Evolutionary conservation across 202 grass and related monocot species (phyloP).

Genomic region (Zoysia matrella): DNA sequence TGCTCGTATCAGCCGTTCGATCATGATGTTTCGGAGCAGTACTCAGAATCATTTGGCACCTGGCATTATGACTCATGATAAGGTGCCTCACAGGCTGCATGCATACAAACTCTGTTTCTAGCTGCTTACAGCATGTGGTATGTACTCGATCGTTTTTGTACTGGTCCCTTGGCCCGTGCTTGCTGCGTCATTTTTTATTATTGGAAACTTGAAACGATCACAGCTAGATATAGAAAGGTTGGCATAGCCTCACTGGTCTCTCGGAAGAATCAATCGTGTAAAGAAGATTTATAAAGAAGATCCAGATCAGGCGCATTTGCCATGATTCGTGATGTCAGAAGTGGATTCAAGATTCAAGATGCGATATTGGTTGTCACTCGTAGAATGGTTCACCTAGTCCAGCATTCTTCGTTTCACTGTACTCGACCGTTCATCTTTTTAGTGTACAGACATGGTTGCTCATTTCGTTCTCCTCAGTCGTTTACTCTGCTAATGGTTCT

Average conservation of each 20-base stretch:
- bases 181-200: background rate
- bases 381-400: no score
- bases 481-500: no score
- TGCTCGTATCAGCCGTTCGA: slow-evolving; percentile 16
- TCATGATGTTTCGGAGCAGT: slow-evolving; percentile 28
- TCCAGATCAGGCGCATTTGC: no score
- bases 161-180: slow-evolving; percentile 19
- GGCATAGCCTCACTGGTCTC: background rate
- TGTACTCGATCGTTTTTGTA: background rate
- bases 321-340: no score
- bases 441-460: no score
- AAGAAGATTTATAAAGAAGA: no score
- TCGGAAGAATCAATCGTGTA: background rate
- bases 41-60: slow-evolving; percentile 34
- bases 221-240: background rate
- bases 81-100: slow-evolving; percentile 35
- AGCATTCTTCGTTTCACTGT: no score
- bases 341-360: no score
- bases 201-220: background rate
- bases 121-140: background rate
- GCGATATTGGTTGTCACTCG: no score
- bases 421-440: no score
- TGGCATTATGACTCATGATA: slow-evolving; percentile 48
- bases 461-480: no score
- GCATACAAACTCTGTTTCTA: slow-evolving; percentile 12